phyloP scores from a whole-genome alignment of 495 filamentous ascomycete genomes.

The Lasiosphaeriaceae sp. region DNA sequence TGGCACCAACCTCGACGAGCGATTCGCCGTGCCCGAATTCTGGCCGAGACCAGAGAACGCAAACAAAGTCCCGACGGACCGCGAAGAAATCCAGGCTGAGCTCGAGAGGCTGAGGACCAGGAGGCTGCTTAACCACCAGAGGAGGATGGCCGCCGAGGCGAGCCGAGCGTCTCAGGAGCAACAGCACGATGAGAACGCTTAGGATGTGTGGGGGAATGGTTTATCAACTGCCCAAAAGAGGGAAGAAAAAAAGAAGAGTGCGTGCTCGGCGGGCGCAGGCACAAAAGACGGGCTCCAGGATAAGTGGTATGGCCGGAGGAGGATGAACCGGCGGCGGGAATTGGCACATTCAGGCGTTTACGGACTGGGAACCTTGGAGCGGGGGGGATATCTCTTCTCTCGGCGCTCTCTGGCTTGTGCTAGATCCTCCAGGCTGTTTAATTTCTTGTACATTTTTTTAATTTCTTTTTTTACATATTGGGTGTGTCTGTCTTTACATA shows the following conservation, averaged over 20 bases:
- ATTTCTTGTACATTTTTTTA: slow-evolving; percentile 7
- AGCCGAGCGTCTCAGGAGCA: slow-evolving; percentile 26
- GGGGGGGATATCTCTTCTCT: neutral
- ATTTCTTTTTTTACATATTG: neutral
- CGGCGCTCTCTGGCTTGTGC: neutral
- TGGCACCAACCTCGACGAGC: slow-evolving; percentile 92
- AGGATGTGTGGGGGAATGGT: neutral
- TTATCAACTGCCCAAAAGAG: too few species aligned
- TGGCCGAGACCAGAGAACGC: slow-evolving; percentile 86
- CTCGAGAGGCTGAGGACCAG: slow-evolving; percentile 64
- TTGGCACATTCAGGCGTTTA: neutral
- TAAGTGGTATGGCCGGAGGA: neutral
- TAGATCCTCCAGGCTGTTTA: neutral
- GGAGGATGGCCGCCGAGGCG: slow-evolving; percentile 53
- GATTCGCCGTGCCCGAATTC: slow-evolving; percentile 84
- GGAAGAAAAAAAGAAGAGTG: neutral
- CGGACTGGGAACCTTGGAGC: neutral
- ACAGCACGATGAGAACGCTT: slow-evolving; percentile 17
- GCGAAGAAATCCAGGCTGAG: slow-evolving; percentile 80
- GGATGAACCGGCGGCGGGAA: slow-evolving; percentile 1
- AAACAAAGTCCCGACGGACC: slow-evolving; percentile 83
- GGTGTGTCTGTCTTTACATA: neutral
- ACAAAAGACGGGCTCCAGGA: neutral
- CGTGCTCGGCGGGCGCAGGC: neutral
- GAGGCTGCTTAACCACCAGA: slow-evolving; percentile 56